Base-by-base conservation (phyloP, 805 yeast species). In the Cyberlindnera xylosilytica region DNA sequence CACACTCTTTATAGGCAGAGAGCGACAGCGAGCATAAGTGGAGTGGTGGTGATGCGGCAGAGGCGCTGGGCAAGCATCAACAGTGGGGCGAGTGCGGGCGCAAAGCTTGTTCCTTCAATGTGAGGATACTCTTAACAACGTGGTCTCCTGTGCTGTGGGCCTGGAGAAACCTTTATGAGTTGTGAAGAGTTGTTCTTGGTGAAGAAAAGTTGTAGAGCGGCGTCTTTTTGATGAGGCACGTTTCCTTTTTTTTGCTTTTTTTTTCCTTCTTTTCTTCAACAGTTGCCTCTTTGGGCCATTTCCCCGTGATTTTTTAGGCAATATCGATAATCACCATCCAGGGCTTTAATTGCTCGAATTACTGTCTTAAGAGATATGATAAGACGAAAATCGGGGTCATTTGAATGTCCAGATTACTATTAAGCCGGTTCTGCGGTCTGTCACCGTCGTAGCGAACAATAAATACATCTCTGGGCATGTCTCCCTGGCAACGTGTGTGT, bases 21-120 rank as follows among this genome's bases (percentile, higher is more conserved):
- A 28, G 38, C 41, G 34, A 30, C 40, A 32, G 45, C 18, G 41
- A 41, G 39, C 41, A 36, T 41, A 32, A 26, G 39, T 20, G 23
- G 22, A 35, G 35, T 11, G 24, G 23, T n/a, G 22, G 28, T 33
- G 16, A 10, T 17, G 38, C 29, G 31, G 41, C 38, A 24, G 36
- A 9, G 38, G 31, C 12, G 40, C 36, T 34, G 36, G 23, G 28
- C 36, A 15, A 23, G 32, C 45, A 41, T 41, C 41, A 41, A 41
- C 40, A 31, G 35, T 37, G n/a, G 36, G 6, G 20, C 4, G 28
- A n/a, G 36, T 8, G 28, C 9, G 36, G 27, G 15, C 8, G 28
- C 20, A 11, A 20, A 6, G 36, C 20, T 19, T 13, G 16, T 22
- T 19, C 16, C 24, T 20, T 13, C 16, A 32, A 18, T 19, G n/a